Conservation (phyloP, 108 stramenopile species). For the Asterionellopsis glacialis region DNA sequence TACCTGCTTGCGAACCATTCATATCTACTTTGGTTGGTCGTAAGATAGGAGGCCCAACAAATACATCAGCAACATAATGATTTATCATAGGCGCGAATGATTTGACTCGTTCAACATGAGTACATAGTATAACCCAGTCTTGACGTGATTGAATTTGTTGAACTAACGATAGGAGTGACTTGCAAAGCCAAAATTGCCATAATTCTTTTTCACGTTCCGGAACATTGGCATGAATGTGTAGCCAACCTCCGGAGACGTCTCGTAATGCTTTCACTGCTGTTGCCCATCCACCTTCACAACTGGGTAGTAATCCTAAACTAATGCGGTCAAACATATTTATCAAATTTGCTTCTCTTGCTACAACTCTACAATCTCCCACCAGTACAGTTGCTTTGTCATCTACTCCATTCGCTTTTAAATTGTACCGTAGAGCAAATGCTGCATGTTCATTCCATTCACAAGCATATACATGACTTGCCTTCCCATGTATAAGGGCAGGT, state of each 20-base stretch:
- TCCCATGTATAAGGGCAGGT: constrained; percentile 76
- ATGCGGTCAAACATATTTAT: constrained; percentile 77
- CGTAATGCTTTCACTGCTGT: constrained; percentile 75
- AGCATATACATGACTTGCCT: constrained; percentile 62
- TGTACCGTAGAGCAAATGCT: constrained; percentile 61
- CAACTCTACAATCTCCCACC: constrained; percentile 76
- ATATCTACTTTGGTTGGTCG: neutral
- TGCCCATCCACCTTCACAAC: constrained; percentile 86
- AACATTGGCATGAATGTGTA: constrained; percentile 95
- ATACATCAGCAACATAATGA: constrained; percentile 87
- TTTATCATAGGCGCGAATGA: constrained; percentile 86
- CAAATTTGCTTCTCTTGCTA: constrained; percentile 22
- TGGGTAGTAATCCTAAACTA: constrained; percentile 90
- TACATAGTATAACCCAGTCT: constrained; percentile 61
- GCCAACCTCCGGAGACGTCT: constrained; percentile 57
- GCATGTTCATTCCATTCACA: constrained; percentile 95
- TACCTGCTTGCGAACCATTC: constrained; percentile 12
- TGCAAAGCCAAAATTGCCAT: constrained; percentile 75
- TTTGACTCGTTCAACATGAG: constrained; percentile 86
- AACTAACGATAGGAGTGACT: constrained; percentile 20
- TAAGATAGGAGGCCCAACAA: constrained; percentile 44
- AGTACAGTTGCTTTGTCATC: constrained; percentile 51
- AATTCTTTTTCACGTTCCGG: constrained; percentile 35
- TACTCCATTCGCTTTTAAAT: constrained; percentile 76
- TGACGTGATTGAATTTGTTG: constrained; percentile 2